Base-by-base conservation (phyloP, 1,284 basidiomycete species). In the Chondrostereum purpureum region DNA sequence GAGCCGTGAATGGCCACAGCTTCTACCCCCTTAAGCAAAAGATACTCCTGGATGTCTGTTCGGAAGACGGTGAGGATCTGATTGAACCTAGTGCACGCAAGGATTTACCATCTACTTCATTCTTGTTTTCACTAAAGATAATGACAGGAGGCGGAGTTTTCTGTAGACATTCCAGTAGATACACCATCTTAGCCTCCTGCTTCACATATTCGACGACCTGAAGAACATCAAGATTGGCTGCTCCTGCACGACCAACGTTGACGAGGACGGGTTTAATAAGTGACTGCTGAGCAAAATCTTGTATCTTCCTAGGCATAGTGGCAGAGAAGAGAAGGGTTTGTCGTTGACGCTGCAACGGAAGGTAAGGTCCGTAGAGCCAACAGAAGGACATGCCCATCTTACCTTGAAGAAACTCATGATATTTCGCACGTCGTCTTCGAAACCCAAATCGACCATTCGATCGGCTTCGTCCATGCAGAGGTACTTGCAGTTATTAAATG, bases 121-220 rank as follows among this genome's bases (percentile, higher is more conserved):
- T 98, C 74, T 99, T 99, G 70, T 96, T 98, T 62, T 99, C 95
- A 54, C 89, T 93, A 64, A 99, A 99, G 46, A 99, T 82, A 64
- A 99, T 97, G 45, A 96, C 93, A 0, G 96, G 96, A 10, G 96
- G 96, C 1, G 96, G 87, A 1, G 96, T 99, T 70, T 99, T 99
- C 62, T 99, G 96, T 49, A 99, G 65, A 63, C 93, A 96, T 64
- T 99, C 96, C 38, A 99, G 72, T 12, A 99, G 76, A 61, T 98
- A 98, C 0, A 98, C 92, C 95, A 99, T 98, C 68, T 99, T 99
- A 0, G 95, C 94, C 65, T 99, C 96, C 58, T 95, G 92, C 66
- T 98, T 97, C 54, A 99, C 96, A 57, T 96, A 98, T 66, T 99
- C 96, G 17, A 99, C 92, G 40, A 97, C 90, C 59, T 99, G 96